Conservation (phyloP, 441 rosid species). For the Euphorbia celastroides region DNA sequence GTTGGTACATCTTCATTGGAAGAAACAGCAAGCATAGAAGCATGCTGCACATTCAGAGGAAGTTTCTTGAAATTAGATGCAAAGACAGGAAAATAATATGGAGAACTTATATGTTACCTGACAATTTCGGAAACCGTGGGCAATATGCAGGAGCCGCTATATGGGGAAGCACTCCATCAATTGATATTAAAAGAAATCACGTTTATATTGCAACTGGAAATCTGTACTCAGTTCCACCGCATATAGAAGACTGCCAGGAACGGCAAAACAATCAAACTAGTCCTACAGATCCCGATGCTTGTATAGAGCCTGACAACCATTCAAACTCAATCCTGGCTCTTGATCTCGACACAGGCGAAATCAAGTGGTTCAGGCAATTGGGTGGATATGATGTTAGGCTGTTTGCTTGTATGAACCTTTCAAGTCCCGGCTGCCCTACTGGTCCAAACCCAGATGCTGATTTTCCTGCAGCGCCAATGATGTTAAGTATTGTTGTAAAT, state of each 20-base stretch:
- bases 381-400: constrained; percentile 40
- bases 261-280: constrained; percentile 28
- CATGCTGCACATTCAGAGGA: constrained; percentile 40
- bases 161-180: constrained; percentile 45
- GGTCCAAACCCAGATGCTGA: constrained; percentile 46
- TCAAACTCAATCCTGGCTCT: constrained; percentile 30
- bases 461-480: constrained; percentile 36
- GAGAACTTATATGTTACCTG: constrained; percentile 32
- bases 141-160: constrained; percentile 34
- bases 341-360: constrained; percentile 26
- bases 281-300: constrained; percentile 30
- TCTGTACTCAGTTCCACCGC: constrained; percentile 35
- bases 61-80: constrained; percentile 28
- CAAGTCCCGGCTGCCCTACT: constrained; percentile 35
- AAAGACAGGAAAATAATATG: constrained; percentile 25
- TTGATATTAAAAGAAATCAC: constrained; percentile 24
- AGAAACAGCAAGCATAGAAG: constrained; percentile 20
- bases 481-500: constrained; percentile 9
- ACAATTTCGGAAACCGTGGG: constrained; percentile 27
- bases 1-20: constrained; percentile 41
- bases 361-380: constrained; percentile 33
- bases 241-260: constrained; percentile 32
- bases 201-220: constrained; percentile 44
- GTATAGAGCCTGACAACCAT: constrained; percentile 31
- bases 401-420: constrained; percentile 26